phyloP scores from a whole-genome alignment of 1,139 yeast species.

The Chernovozyma aurita region DNA sequence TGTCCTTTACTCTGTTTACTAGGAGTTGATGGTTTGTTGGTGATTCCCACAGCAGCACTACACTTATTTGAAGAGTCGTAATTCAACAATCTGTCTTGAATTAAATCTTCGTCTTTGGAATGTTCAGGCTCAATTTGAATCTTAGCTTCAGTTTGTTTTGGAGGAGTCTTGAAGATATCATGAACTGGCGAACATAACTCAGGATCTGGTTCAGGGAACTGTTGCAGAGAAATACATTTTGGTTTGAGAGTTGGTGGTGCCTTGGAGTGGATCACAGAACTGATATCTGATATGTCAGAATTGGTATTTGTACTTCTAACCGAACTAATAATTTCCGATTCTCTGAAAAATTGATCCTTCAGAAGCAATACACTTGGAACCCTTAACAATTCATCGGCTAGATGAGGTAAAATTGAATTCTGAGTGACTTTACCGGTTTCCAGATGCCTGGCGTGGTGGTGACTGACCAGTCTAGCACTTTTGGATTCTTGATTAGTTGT shows the following conservation, averaged over 20 bases:
- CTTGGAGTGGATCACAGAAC: conserved; percentile 18
- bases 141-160: conserved; percentile 8
- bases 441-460: too few species aligned
- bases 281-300: conserved; percentile 14
- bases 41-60: not conserved
- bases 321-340: conserved; percentile 17
- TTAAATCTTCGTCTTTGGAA: not conserved
- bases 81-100: conserved; percentile 3
- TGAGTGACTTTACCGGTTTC: too few species aligned
- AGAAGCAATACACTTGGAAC: conserved; percentile 31
- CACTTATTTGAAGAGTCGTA: conserved; percentile 2
- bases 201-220: conserved; percentile 36
- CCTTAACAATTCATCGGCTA: conserved; percentile 31
- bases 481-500: not conserved
- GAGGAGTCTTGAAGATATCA: conserved; percentile 26
- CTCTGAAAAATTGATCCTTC: conserved; percentile 37
- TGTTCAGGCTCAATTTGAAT: not conserved
- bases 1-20: not conserved
- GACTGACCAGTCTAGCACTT: not conserved
- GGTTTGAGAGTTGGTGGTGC: conserved; percentile 20
- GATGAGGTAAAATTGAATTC: conserved; percentile 23
- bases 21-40: not conserved
- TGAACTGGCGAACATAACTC: conserved; percentile 15
- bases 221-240: conserved; percentile 4
- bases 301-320: conserved; percentile 6